Conservation (phyloP, 345 rosid species). For the Salix purpurea region DNA sequence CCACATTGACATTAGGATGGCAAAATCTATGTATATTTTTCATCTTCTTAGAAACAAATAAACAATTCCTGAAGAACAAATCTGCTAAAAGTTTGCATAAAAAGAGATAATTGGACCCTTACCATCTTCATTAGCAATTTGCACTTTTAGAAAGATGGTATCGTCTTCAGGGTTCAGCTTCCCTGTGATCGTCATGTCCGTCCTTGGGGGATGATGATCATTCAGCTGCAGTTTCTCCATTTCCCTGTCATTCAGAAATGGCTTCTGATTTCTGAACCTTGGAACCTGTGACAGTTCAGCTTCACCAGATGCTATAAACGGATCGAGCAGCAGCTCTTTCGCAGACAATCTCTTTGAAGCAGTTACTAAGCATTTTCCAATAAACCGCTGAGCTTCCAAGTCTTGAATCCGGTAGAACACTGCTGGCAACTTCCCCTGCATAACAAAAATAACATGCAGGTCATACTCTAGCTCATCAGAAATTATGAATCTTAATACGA, state of each 20-base stretch:
- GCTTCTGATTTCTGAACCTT: constrained; percentile 35
- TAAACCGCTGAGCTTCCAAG: constrained; percentile 59
- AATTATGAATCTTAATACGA: background rate
- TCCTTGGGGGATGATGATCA: constrained; percentile 45
- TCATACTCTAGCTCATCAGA: background rate
- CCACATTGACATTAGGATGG: background rate
- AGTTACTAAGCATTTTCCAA: constrained; percentile 56
- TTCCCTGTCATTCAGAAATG: constrained; percentile 51
- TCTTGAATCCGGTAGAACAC: constrained; percentile 58
- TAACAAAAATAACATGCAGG: background rate
- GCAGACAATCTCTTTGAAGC: constrained; percentile 68
- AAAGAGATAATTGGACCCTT: constrained; percentile 5
- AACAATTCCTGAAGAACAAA: background rate
- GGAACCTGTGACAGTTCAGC: constrained; percentile 24
- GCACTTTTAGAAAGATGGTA: constrained; percentile 58
- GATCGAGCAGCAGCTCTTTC: constrained; percentile 54
- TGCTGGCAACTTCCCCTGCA: constrained; percentile 71
- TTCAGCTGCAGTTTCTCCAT: constrained; percentile 46
- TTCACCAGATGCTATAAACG: constrained; percentile 54
- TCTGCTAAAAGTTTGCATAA: background rate
- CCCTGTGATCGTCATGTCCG: constrained; percentile 62
- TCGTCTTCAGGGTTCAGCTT: constrained; percentile 65
- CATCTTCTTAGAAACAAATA: background rate
- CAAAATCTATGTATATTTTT: background rate
- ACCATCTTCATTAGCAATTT: constrained; percentile 55